A percentile compares a stretch with the other conserved stretches of the same genome.
Evolutionary conservation across 306 rosid genomes (phyloP).

Genomic region (Betula pendula): DNA sequence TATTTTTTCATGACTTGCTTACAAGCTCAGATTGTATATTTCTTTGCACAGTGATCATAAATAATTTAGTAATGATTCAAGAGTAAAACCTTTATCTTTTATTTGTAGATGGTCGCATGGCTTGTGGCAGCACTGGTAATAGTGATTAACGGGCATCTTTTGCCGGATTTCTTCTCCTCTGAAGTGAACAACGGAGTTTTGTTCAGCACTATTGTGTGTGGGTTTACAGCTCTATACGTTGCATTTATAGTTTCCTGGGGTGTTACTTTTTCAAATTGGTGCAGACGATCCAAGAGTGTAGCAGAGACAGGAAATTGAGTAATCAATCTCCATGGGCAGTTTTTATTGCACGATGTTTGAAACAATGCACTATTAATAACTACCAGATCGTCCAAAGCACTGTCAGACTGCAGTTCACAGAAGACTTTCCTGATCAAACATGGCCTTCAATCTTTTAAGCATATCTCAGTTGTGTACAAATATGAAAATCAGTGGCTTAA

Average conservation of each 20-base stretch:
- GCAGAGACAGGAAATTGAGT: constrained; percentile 40
- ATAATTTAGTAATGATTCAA: not conserved
- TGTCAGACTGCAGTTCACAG: constrained; percentile 12
- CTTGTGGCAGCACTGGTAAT: constrained; percentile 93
- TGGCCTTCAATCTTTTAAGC: constrained; percentile 1
- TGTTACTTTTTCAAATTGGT: constrained; percentile 49
- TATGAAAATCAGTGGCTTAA: not conserved
- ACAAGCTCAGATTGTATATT: not conserved
- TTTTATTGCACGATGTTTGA: constrained; percentile 1
- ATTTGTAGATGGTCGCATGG: constrained; percentile 68
- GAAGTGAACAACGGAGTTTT: constrained; percentile 68
- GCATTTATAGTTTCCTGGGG: constrained; percentile 57
- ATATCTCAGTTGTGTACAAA: constrained; percentile 26
- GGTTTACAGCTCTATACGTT: constrained; percentile 59
- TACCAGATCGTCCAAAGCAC: constrained; percentile 16
- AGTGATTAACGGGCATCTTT: constrained; percentile 82
- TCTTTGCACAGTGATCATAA: too few relatives aligned
- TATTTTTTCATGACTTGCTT: not conserved
- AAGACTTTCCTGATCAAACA: constrained; percentile 20
- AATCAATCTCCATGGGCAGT: constrained; percentile 8
- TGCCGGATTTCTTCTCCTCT: constrained; percentile 70
- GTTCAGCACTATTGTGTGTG: constrained; percentile 31
- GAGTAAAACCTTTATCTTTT: constrained; percentile 8
- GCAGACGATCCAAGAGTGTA: constrained; percentile 36
- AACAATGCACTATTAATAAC: constrained; percentile 6